These are phyloP conservation scores for Gossypium longicalyx DNA, from an alignment of 345 rosid genomes.

Conservation along the genomic window DNA sequence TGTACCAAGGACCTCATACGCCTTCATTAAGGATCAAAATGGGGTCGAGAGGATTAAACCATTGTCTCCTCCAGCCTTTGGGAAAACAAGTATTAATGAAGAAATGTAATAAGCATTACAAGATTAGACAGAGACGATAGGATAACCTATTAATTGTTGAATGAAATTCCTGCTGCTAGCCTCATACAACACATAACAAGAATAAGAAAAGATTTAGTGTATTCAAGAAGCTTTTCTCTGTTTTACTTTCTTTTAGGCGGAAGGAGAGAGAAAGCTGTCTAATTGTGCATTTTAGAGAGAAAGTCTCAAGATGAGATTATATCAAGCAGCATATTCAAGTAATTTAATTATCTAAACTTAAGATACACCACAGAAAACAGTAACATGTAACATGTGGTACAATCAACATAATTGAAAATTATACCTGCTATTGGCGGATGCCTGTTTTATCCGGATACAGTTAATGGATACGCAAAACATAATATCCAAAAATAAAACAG, in stretches of 20 bases:
- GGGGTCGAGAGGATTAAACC: not conserved
- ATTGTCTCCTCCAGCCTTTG: not conserved
- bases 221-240: not conserved
- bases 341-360: not conserved
- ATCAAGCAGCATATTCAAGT: not conserved
- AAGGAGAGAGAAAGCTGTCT: not conserved
- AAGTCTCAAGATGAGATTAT: not conserved
- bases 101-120: not conserved
- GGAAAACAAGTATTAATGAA: not conserved
- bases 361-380: not conserved
- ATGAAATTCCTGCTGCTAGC: not conserved
- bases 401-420: conserved; percentile 1
- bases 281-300: not conserved
- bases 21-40: not conserved
- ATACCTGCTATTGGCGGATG: conserved; percentile 46
- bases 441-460: conserved; percentile 35
- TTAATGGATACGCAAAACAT: conserved; percentile 60
- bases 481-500: conserved; percentile 46
- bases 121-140: not conserved
- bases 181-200: not conserved
- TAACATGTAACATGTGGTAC: not conserved
- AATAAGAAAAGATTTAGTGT: not conserved
- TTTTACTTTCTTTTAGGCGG: not conserved
- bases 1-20: not conserved
- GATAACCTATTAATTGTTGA: not conserved